Conservation (phyloP, 2,329 filamentous ascomycete genomes). For the Diaporthe batatas region DNA sequence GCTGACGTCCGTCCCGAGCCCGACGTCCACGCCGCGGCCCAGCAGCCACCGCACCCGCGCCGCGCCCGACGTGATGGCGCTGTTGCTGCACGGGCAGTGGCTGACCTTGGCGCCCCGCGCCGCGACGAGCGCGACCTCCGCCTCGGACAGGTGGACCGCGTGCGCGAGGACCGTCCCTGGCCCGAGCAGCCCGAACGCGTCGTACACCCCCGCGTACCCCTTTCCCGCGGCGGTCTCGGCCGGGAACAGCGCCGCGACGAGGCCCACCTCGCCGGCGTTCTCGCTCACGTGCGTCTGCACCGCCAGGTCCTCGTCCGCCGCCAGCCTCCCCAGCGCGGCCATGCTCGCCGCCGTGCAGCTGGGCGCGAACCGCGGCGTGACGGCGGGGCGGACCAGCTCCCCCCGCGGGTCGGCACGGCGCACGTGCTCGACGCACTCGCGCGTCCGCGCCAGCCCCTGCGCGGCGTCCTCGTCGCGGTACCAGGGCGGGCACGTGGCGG, state of each 20-base stretch:
- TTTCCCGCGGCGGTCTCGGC: constrained; percentile 48
- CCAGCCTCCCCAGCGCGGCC: constrained; percentile 72
- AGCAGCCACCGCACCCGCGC: constrained; percentile 82
- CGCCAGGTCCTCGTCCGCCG: constrained; percentile 72
- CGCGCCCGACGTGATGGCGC: constrained; percentile 82
- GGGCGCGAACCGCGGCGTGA: constrained; percentile 81
- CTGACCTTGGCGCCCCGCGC: constrained; percentile 74
- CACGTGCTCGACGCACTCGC: constrained; percentile 75
- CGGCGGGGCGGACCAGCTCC: constrained; percentile 79
- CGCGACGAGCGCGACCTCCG: constrained; percentile 76
- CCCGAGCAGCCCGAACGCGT: constrained; percentile 77
- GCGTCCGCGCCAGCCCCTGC: constrained; percentile 68
- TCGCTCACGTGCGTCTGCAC: constrained; percentile 94
- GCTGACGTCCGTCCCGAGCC: constrained; percentile 90
- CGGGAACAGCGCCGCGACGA: constrained; percentile 80
- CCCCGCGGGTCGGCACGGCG: constrained; percentile 73
- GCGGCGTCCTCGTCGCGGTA: constrained; percentile 81
- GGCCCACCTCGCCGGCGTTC: constrained; percentile 78
- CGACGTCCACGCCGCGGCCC: constrained; percentile 80
- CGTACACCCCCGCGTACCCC: constrained; percentile 83
- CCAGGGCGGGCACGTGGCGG: constrained; percentile 74
- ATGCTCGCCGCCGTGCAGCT: constrained; percentile 74
- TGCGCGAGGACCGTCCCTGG: constrained; percentile 86
- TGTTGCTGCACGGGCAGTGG: constrained; percentile 92
- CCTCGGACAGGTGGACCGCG: constrained; percentile 78